phyloP scores from a whole-genome alignment of 2,329 filamentous ascomycete species.

The Neospermospora avenae region DNA sequence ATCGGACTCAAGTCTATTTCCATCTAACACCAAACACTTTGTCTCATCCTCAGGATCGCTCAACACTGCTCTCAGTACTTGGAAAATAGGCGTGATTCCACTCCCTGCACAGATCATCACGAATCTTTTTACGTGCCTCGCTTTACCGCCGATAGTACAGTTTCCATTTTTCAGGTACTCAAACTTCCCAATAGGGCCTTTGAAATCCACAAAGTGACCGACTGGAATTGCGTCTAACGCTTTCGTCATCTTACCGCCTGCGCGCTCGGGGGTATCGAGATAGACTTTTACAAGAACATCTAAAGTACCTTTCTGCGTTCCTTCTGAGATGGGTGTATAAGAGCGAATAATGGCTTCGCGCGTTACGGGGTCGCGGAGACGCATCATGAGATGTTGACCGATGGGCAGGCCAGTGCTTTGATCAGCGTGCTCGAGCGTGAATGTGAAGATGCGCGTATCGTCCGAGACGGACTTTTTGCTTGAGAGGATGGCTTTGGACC shows the following conservation, averaged over 20 bases:
- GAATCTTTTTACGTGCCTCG: slow-evolving; percentile 61
- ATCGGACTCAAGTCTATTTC: slow-evolving; percentile 74
- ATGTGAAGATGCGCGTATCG: slow-evolving; percentile 80
- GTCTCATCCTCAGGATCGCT: slow-evolving; percentile 61
- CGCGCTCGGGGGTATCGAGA: slow-evolving; percentile 51
- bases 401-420: slow-evolving; percentile 75
- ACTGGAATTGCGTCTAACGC: slow-evolving; percentile 70
- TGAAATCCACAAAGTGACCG: slow-evolving; percentile 76
- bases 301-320: slow-evolving; percentile 57
- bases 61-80: slow-evolving; percentile 74
- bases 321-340: slow-evolving; percentile 80
- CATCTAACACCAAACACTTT: slow-evolving; percentile 69
- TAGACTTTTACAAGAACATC: slow-evolving; percentile 85
- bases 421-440: slow-evolving; percentile 67
- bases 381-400: slow-evolving; percentile 85
- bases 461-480: slow-evolving; percentile 66
- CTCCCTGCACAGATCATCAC: slow-evolving; percentile 85
- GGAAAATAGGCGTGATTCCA: slow-evolving; percentile 91
- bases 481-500: slow-evolving; percentile 71
- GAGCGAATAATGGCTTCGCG: slow-evolving; percentile 74
- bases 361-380: slow-evolving; percentile 68
- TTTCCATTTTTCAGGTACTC: slow-evolving; percentile 68
- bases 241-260: slow-evolving; percentile 78
- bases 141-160: slow-evolving; percentile 57
- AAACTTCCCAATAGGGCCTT: slow-evolving; percentile 84